Evolutionary conservation across 148 eudicot genomes (phyloP).

Genomic region (Rhododendron molle): DNA sequence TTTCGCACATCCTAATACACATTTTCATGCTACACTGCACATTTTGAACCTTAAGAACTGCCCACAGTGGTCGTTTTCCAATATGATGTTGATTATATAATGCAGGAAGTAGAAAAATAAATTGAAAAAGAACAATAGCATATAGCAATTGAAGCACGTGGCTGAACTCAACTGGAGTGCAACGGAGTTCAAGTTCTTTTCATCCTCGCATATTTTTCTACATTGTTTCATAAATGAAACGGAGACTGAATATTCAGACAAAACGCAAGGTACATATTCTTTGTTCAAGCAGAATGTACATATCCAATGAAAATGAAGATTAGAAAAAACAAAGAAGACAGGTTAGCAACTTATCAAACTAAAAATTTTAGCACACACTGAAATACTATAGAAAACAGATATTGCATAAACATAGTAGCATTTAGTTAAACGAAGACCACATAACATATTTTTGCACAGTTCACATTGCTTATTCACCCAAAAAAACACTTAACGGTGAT

Average conservation of each 20-base stretch:
- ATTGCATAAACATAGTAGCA: not conserved
- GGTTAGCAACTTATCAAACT: not conserved
- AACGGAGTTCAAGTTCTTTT: not conserved
- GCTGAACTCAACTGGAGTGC: not conserved
- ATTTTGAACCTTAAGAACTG: not conserved
- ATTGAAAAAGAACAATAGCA: not conserved
- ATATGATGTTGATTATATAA: not conserved
- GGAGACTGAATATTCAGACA: not conserved
- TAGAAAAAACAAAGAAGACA: not conserved
- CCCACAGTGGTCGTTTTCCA: not conserved
- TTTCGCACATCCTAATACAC: not conserved
- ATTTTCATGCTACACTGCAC: not conserved
- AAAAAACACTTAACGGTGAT: not conserved
- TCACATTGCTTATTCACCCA: not conserved
- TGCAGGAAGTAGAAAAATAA: not conserved
- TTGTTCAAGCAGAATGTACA: not conserved
- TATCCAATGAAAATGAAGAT: not conserved
- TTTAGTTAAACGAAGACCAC: not conserved
- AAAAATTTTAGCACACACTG: too few relatives aligned
- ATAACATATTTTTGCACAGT: not conserved
- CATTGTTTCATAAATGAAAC: not conserved
- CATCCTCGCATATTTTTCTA: not conserved
- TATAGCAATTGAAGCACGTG: not conserved
- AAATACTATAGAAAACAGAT: not conserved
- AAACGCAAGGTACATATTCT: not conserved